phyloP scores from a whole-genome alignment of 1,284 basidiomycete genomes.

The Rhodotorula sp. region DNA sequence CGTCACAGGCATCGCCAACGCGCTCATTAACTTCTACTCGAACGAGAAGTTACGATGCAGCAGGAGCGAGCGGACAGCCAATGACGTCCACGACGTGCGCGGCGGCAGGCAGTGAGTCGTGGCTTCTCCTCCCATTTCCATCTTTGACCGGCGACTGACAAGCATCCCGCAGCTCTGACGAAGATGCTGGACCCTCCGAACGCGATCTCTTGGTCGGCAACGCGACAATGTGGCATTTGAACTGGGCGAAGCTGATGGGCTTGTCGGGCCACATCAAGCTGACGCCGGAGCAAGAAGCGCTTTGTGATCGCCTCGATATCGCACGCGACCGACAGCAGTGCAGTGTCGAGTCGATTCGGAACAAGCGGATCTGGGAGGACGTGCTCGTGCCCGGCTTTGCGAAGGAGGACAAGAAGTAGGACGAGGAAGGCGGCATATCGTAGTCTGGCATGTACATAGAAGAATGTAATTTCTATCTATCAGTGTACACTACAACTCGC shows the following conservation, averaged over 20 bases:
- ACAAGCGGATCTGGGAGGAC: conserved; percentile 15
- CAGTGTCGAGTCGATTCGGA: conserved; percentile 1
- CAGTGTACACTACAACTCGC: too few relatives aligned
- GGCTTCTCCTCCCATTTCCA: too few relatives aligned
- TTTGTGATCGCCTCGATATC: conserved; percentile 1
- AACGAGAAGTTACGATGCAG: neutral
- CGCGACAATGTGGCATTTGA: conserved; percentile 22
- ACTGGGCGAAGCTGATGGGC: conserved; percentile 13
- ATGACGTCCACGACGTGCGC: neutral
- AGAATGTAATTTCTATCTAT: neutral
- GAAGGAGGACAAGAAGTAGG: neutral
- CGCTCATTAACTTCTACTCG: conserved; percentile 24
- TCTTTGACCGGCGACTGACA: neutral
- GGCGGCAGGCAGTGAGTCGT: conserved; percentile 16
- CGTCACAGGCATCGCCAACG: conserved; percentile 8
- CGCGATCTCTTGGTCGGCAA: conserved; percentile 23
- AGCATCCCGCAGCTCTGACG: neutral
- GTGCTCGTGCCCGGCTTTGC: conserved; percentile 3
- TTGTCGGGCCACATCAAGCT: conserved; percentile 6
- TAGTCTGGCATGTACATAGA: neutral
- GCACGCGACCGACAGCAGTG: neutral
- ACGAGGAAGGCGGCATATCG: neutral
- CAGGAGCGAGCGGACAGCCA: conserved; percentile 7
- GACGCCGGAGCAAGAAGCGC: neutral
- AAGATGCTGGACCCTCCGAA: conserved; percentile 5